Base-by-base conservation (phyloP, 179 eudicot genomes). In the Drosera spatulata region DNA sequence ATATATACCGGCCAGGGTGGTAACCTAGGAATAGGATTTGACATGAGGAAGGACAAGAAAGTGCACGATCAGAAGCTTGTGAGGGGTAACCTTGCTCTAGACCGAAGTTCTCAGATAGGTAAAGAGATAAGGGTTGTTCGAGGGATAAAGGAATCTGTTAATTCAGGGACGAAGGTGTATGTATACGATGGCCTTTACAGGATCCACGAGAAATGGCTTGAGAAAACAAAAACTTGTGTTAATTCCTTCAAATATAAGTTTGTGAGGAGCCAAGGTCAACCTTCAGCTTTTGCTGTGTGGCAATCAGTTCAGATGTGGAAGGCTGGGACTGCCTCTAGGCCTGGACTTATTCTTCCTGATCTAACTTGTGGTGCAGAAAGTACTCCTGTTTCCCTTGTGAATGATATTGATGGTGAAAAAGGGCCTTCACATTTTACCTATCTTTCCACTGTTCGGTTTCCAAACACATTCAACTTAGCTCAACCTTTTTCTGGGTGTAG, bases 241-340 rank as follows among this genome's bases (percentile, higher is more conserved):
- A 79, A 67, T 64, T 70, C 82, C 46, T 84, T 84, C 39, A 84
- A 79, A 67, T 84, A 84, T 66, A 84, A 84, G 57, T 49, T 84
- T 69, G 66, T 77, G 11, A 70, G 90, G 53, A 14, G 61, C 44
- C 79, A 22, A 22, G 33, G 33, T 22, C 33, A 22, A 22, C 82
- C 84, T 44, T 71, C 69, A 61, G 84, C 75, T n/a, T 84, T 74
- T 71, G 62, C 75, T 7, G 14, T 79, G 47, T 84, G 90, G 90
- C 82, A 84, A 73, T 58, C 82, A 37, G 68, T 84, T 64, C 80
- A 80, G 78, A 83, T 61, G 37, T 84, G 90, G 90, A 81, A 70
- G 55, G 82, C 69, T 2, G 80, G 73, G 37, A 37, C 37, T 43
- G 45, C 65, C 13, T 50, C 77, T 41, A 76, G 90, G 74, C 63